Evolutionary conservation across 2,329 filamentous ascomycete species (phyloP).

Genomic region (Venturia asperata): DNA sequence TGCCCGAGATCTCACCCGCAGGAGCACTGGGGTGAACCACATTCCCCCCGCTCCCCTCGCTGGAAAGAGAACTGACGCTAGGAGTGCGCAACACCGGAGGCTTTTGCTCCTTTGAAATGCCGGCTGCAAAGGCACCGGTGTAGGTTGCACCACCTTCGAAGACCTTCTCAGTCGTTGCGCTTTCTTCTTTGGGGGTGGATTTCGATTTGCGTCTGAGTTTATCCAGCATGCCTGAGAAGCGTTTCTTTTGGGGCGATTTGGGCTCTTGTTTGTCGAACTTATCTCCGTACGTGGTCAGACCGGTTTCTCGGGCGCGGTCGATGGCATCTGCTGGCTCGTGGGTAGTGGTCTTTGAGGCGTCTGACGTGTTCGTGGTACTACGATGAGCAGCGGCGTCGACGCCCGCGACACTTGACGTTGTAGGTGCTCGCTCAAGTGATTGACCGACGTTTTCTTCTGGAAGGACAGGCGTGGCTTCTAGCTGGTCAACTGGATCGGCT

Average conservation of each 20-base stretch:
- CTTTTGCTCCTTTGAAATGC: not conserved
- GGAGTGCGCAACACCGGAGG: not conserved
- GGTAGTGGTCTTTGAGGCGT: not conserved
- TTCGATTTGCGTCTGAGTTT: conserved; percentile 36
- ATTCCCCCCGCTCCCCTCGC: conserved; percentile 25
- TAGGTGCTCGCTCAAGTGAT: not conserved
- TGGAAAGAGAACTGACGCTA: conserved; percentile 9
- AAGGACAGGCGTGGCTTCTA: not conserved
- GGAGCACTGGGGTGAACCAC: conserved; percentile 20
- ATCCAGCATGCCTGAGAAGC: conserved; percentile 32
- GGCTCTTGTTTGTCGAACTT: not conserved
- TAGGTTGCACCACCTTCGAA: not conserved
- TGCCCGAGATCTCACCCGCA: conserved; percentile 22
- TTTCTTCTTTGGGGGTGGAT: conserved; percentile 22
- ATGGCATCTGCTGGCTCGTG: conserved; percentile 4
- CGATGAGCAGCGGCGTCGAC: not conserved
- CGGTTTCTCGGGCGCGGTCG: not conserved
- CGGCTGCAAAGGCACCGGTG: not conserved
- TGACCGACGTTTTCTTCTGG: not conserved
- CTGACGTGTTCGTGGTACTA: not conserved
- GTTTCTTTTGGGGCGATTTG: conserved; percentile 23
- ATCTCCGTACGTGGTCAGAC: not conserved
- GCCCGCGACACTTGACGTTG: not conserved
- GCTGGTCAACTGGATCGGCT: not conserved
- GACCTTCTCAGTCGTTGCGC: conserved; percentile 8